phyloP scores from a whole-genome alignment of 306 rosid genomes.

The Trichosanthes truncata region DNA sequence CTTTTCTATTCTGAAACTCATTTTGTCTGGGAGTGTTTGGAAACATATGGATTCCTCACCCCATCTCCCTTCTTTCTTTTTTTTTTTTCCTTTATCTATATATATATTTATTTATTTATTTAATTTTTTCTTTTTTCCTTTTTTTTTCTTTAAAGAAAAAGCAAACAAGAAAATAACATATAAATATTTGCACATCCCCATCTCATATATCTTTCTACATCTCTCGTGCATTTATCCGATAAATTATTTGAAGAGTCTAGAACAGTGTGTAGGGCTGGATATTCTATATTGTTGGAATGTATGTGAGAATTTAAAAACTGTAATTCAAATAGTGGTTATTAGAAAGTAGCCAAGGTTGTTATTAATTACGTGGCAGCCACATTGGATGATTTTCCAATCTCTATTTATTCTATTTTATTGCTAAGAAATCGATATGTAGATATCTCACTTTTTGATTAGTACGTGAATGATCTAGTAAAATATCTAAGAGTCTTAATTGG shows the following conservation, averaged over 20 bases:
- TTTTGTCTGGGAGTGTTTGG: slow-evolving; percentile 96
- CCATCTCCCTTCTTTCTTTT: slow-evolving; percentile 22
- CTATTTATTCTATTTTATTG: too few species aligned
- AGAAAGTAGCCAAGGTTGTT: background rate
- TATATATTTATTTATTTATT: too few species aligned
- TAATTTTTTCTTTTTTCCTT: background rate
- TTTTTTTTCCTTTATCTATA: background rate
- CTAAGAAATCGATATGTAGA: background rate
- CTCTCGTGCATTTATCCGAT: background rate
- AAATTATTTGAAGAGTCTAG: background rate
- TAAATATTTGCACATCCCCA: background rate
- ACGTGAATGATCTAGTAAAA: background rate
- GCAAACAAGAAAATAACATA: background rate
- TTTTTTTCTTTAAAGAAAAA: background rate
- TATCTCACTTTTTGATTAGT: background rate
- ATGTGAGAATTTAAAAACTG: background rate
- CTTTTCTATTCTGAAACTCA: slow-evolving; percentile 76
- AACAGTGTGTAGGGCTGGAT: background rate
- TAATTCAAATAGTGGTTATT: background rate
- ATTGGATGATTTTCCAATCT: too few species aligned
- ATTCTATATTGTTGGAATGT: background rate
- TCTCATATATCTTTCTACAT: background rate
- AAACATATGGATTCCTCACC: slow-evolving; percentile 69
- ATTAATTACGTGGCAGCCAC: too few species aligned
- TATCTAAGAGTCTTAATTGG: background rate